phyloP scores from a whole-genome alignment of 1,284 basidiomycete genomes.

The Microbotryum silenes-acaulis region DNA sequence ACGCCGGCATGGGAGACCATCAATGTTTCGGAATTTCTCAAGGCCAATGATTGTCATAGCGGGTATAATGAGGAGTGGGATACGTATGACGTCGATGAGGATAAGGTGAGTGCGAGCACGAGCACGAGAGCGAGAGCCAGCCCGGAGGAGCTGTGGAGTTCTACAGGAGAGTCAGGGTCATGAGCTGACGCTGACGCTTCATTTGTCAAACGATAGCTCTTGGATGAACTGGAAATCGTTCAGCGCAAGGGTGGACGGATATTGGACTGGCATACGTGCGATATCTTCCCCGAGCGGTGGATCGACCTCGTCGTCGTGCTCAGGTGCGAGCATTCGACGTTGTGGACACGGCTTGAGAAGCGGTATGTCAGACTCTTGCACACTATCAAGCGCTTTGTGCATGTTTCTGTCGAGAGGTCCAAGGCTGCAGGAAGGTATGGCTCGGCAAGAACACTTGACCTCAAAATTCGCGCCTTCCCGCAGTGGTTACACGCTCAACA shows the following conservation, averaged over 20 bases:
- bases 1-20: conserved; percentile 59
- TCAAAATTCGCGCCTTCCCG: not conserved
- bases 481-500: conserved; percentile 81
- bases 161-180: no score
- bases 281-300: conserved; percentile 93
- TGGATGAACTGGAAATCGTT: conserved; percentile 70
- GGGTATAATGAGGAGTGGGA: conserved; percentile 92
- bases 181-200: not conserved
- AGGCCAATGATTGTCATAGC: conserved; percentile 71
- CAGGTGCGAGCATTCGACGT: conserved; percentile 72
- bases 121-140: not conserved
- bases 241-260: conserved; percentile 65
- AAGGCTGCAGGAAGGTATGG: not conserved
- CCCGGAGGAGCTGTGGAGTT: not conserved
- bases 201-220: conserved; percentile 48
- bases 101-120: conserved; percentile 55
- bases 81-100: conserved; percentile 88
- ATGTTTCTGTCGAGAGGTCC: not conserved
- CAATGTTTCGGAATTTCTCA: conserved; percentile 84
- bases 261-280: conserved; percentile 96
- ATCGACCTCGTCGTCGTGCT: conserved; percentile 93
- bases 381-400: conserved; percentile 4
- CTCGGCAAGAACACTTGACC: not conserved
- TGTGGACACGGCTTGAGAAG: conserved; percentile 93
- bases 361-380: conserved; percentile 52